Evolutionary conservation across 257 asterid species (phyloP).

Genomic region (Ajuga chamaepitys): DNA sequence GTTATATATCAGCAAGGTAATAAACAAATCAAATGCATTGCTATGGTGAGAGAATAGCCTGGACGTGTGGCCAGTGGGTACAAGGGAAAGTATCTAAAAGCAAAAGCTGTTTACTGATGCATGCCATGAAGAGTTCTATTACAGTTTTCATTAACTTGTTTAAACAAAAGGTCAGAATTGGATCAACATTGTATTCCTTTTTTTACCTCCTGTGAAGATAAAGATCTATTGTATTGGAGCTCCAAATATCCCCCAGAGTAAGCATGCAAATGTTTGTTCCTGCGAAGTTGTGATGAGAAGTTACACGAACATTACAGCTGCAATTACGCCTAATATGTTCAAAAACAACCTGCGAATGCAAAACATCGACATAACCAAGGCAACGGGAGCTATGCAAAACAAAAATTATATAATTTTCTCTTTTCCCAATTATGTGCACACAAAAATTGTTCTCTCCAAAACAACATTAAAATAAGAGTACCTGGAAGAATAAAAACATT

Average conservation of each 20-base stretch:
- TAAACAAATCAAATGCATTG: neutral
- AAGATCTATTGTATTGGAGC: conserved; percentile 85
- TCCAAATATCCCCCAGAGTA: conserved; percentile 86
- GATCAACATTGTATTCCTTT: neutral
- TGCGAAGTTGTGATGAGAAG: conserved; percentile 20
- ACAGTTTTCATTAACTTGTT: neutral
- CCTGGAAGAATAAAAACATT: conserved; percentile 82
- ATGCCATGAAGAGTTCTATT: neutral
- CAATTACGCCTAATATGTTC: neutral
- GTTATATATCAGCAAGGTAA: no score
- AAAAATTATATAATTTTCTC: neutral
- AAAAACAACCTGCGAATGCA: neutral
- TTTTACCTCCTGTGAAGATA: conserved; percentile 86
- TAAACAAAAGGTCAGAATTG: neutral
- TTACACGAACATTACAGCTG: neutral
- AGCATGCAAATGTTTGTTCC: conserved; percentile 81
- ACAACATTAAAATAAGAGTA: conserved; percentile 17
- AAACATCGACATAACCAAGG: neutral
- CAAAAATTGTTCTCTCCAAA: neutral
- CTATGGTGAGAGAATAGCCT: neutral
- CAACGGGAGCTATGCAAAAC: neutral
- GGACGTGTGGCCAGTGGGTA: neutral
- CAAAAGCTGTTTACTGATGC: neutral
- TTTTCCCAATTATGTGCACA: neutral
- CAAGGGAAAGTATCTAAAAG: neutral